Conservation (phyloP, 2,329 filamentous ascomycete genomes). For the Periconia digitata region DNA sequence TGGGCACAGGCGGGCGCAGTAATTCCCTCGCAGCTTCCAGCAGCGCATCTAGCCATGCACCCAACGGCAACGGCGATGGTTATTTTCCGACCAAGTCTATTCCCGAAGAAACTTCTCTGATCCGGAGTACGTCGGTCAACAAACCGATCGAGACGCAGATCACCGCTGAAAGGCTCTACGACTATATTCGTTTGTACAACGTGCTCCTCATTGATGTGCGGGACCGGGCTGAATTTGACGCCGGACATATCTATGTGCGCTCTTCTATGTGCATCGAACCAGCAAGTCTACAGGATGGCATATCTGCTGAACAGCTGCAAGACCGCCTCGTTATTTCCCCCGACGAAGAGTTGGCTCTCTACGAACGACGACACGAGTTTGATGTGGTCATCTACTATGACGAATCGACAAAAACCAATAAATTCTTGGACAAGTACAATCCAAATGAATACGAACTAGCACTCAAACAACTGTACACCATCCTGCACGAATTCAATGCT, state of each 20-base stretch:
- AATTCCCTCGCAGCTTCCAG: slow-evolving; percentile 53
- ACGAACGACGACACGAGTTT: slow-evolving; percentile 71
- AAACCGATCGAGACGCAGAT: slow-evolving; percentile 63
- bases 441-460: slow-evolving; percentile 47
- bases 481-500: slow-evolving; percentile 81
- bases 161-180: slow-evolving; percentile 68
- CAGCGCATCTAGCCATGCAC: slow-evolving; percentile 39
- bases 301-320: slow-evolving; percentile 64
- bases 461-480: slow-evolving; percentile 74
- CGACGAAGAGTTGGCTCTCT: slow-evolving; percentile 72
- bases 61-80: slow-evolving; percentile 41
- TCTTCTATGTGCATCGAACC: slow-evolving; percentile 90
- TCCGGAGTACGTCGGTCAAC: slow-evolving; percentile 47
- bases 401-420: slow-evolving; percentile 61
- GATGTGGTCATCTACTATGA: slow-evolving; percentile 93
- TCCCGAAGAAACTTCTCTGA: slow-evolving; percentile 11
- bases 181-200: slow-evolving; percentile 67
- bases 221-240: slow-evolving; percentile 75
- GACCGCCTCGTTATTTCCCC: slow-evolving; percentile 73
- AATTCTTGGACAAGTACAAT: slow-evolving; percentile 56
- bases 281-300: slow-evolving; percentile 68
- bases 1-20: slow-evolving; percentile 56
- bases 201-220: slow-evolving; percentile 87
- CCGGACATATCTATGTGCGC: slow-evolving; percentile 83
- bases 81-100: slow-evolving; percentile 44